Base-by-base conservation (phyloP, 805 yeast species). In the Nakazawaea ernobii region DNA sequence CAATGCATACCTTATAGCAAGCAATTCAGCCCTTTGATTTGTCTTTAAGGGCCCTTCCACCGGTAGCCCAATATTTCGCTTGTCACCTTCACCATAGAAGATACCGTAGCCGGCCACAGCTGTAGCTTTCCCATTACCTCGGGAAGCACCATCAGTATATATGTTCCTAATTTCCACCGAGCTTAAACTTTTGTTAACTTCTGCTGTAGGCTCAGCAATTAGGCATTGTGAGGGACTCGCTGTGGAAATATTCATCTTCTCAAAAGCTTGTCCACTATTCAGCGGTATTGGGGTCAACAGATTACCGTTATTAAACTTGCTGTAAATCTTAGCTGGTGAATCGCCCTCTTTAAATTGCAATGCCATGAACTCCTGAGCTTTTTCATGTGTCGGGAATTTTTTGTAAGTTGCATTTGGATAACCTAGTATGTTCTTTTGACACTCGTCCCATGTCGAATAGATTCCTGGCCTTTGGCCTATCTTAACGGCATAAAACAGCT, bases 121-220 rank as follows among this genome's bases (percentile, higher is more conserved):
- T 8, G 54, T 53, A 0, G 43, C 40, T 17, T 57, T 66, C 0
- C 89, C 90, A 55, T 84, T 84, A 4, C 77, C 73, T 8, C 81
- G 66, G 0, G 82, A 70, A 0, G 95, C 86, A 0, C 97, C 97
- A 62, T 90, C 97, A 17, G 88, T 82, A 57, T 77, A 90, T 0
- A 88, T 68, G 24, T 14, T n/a, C 20, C 17, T 38, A 4, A 27
- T 27, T 26, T 9, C 17, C 11, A 38, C 6, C 13, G 32, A 8
- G 5, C 15, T 17, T 15, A 6, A n/a, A n/a, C n/a, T 6, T 5
- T n/a, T 14, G 3, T 27, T 38, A 13, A 14, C 20, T 36, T 17
- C 28, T 9, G 9, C 27, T 36, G 13, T 30, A 11, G 20, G 13
- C 8, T 35, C 9, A 30, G n/a, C 13, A 30, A 30, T 30, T 6